Base-by-base conservation (phyloP, 306 rosid genomes). In the Acmispon strigosus region DNA sequence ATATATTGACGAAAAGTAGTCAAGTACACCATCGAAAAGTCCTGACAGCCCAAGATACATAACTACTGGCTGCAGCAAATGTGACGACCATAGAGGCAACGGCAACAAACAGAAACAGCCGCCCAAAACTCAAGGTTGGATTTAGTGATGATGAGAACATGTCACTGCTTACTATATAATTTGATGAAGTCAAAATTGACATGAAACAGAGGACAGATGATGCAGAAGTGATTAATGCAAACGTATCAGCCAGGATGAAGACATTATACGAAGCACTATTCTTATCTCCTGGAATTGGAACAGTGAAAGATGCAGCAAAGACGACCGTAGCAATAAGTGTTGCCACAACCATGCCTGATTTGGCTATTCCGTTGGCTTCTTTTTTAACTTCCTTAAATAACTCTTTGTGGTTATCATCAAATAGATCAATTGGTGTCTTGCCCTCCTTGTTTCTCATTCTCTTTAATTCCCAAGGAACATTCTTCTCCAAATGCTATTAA, bases 281-380 rank as follows among this genome's bases (percentile, higher is more conserved):
- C 20, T 62, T 62, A 1, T n/a, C n/a, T n/a, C 41, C 52, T n/a
- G n/a, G n/a, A 18, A 51, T 51, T 2, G 61, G 70, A 47, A 36
- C 43, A 0, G 51, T 51, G 1, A 73, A 52, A 13, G 62, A 54
- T 0, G 70, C 62, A 2, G 62, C 18, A 8, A 73, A 62, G 1
- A 54, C 78, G 17, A 74, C 8, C 0, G 72, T 16, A 24, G 72
- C 32, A 51, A 63, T 29, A 7, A 74, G 56, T 8, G 72, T 29
- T 7, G 72, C 65, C 42, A 74, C 57, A 16, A 74, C n/a, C 78
- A 74, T 66, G 7, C 50, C n/a, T 3, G 10, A 16, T 0, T 63
- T 43, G 5, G 66, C 48, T 27, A 20, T 53, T 13, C 0, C 64
- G 24, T 51, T 63, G 5, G 11, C 61, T 7, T 2, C 3, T 1